Evolutionary conservation across 805 yeast genomes (phyloP), one percentile per base, ranked within the genome.

Genomic region (Wickerhamomyces chambardii): DNA sequence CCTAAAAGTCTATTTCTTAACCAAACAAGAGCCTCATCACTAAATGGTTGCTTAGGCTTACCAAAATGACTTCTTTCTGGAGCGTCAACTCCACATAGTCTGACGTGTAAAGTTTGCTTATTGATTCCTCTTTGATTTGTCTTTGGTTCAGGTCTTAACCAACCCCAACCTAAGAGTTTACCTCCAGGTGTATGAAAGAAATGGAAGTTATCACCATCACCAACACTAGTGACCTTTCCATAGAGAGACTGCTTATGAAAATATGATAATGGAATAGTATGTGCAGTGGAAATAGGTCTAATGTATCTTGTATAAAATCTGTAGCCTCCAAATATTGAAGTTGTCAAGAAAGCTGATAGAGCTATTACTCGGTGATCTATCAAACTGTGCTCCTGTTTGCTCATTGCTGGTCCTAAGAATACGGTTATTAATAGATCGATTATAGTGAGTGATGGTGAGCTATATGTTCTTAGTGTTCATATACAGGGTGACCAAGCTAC

Each of bases 41-140:
- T 75, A 51, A 59, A 83, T 0, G 92, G 90, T 53, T 92, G 98
- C 0, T 95, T 82, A 0, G 94, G 87, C 40, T 83, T 82, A 1
- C 98, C 98, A 57, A 85, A 92, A 62, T 92, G 97, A 2, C 95
- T 73, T 30, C 94, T 64, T 52, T 92, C 98, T 1, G 98, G 98
- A 0, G 98, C 98, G 66, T 92, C 98, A 14, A 90, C 80, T 0
- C 97, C 98, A 57, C 92, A 83, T 16, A 92, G 61, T 32, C 98
- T 66, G 5, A 92, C 73, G 56, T 81, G 78, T 27, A 92, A 62
- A 0, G 98, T 92, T 43, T 78, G 66, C 40, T 73, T 73, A 42
- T 75, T 73, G 28, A 48, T 51, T 37, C 56, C 68, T 32, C 59
- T 70, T 47, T 37, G 55, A 47, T 70, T 70, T 6, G 68, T 57